Percentiles rank a stretch among this genome's conserved stretches.
phyloP scores from a whole-genome alignment of 176 grass and related monocot genomes.

The Dendrocalamus sinicus region DNA sequence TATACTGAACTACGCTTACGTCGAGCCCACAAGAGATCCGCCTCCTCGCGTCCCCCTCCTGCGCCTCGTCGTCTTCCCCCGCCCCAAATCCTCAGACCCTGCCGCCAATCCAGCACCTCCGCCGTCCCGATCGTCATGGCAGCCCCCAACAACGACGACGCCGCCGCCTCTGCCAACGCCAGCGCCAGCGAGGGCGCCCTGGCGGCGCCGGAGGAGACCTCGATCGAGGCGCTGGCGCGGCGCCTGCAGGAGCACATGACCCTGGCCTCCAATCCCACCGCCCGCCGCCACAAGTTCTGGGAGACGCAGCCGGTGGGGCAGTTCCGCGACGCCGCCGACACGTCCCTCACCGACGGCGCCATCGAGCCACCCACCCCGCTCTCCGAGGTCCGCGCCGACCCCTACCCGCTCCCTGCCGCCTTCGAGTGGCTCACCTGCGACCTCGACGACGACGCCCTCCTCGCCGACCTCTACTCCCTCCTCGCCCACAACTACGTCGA shows the following conservation, averaged over 20 bases:
- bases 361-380: conserved; percentile 78
- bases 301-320: conserved; percentile 97
- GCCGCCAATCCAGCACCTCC: conserved; percentile 48
- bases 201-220: conserved; percentile 42
- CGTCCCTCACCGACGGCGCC: conserved; percentile 65
- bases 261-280: conserved; percentile 50
- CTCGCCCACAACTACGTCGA: conserved; percentile 97
- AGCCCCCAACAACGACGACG: conserved; percentile 43
- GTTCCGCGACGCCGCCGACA: conserved; percentile 72
- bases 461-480: conserved; percentile 82
- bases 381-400: conserved; percentile 87
- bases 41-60: conserved; percentile 37
- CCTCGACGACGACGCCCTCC: conserved; percentile 81
- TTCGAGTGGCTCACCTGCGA: conserved; percentile 99
- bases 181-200: conserved; percentile 12
- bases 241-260: conserved; percentile 74
- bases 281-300: conserved; percentile 94
- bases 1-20: not conserved
- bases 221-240: conserved; percentile 76
- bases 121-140: conserved; percentile 58
- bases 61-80: conserved; percentile 17
- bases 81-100: conserved; percentile 58
- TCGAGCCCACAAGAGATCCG: conserved; percentile 51
- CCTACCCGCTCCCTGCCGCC: conserved; percentile 79
- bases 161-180: not conserved